Evolutionary conservation across 768 basidiomycete genomes (phyloP).

Genomic region (Boletus eberwhitei): DNA sequence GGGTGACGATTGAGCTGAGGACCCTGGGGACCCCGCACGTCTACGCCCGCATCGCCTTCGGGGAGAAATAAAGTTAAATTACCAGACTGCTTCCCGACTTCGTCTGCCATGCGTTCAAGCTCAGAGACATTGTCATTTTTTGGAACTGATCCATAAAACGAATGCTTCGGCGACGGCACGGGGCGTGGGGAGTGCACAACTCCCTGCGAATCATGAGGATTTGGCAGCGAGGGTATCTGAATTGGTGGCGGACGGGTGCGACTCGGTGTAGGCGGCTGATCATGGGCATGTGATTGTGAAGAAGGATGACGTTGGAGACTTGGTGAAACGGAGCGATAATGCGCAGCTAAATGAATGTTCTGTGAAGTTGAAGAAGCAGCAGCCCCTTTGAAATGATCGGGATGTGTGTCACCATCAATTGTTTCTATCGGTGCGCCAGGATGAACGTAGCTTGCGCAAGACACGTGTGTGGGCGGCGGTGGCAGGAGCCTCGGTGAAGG

Average conservation of each 20-base stretch:
- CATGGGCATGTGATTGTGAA: constrained; percentile 20
- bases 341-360: constrained; percentile 54
- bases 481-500: constrained; percentile 25
- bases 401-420: constrained; percentile 30
- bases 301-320: constrained; percentile 52
- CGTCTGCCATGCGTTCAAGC: constrained; percentile 72
- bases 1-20: constrained; percentile 11
- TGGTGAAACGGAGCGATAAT: constrained; percentile 62
- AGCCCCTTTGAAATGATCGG: constrained; percentile 60
- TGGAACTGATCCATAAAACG: constrained; percentile 32
- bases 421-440: constrained; percentile 11
- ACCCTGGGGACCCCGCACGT: constrained; percentile 17
- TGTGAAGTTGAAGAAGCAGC: constrained; percentile 56
- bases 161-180: constrained; percentile 61
- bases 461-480: constrained; percentile 28
- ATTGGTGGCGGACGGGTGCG: constrained; percentile 23
- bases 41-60: constrained; percentile 22
- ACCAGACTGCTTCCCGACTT: constrained; percentile 35
- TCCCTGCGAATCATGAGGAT: constrained; percentile 34
- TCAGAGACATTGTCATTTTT: constrained; percentile 50
- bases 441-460: constrained; percentile 16
- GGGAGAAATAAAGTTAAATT: constrained; percentile 29
- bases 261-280: constrained; percentile 2
- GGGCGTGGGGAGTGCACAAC: constrained; percentile 65
- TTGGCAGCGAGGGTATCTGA: constrained; percentile 22